Base-by-base conservation (phyloP, 192 early-diverging fungal genomes). In the Piromyces finnis region DNA sequence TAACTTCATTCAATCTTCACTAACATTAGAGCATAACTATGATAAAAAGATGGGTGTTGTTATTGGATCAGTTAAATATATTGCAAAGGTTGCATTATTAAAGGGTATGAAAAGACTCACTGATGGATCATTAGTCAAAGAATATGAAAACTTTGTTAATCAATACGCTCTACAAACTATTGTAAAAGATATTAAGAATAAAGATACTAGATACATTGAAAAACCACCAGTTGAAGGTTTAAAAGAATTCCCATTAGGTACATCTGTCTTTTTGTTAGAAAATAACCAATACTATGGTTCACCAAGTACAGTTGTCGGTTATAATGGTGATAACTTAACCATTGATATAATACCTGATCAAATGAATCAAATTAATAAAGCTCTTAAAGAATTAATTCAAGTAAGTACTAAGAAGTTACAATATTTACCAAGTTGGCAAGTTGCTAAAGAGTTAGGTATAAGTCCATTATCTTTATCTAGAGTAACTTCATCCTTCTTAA, bases 181-280 rank as follows among this genome's bases (percentile, higher is more conserved):
- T 14, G 89, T 93, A 0, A 85, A 86, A 29, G 84, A 78, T 28
- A 85, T 88, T 7, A 86, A 85, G 77, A 85, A 87, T 80, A 90
- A 92, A 16, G 93, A 96, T 84, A 87, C 94, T 28, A 89, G 96
- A 37, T 91, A 88, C 36, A 83, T 88, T 51, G 94, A 97, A 83
- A 87, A 89, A 77, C 88, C 92, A 27, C 87, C 96, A 18, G 81
- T 86, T 26, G 87, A 92, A 4, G 81, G 96, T 0, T 85, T 86
- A 2, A 86, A 87, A n/a, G 94, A 94, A 79, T 95, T 93, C 80
- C 95, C 94, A 15, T 17, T 92, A 16, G 82, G 83, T 4, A 89
- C 90, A 5, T 86, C 87, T 26, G 91, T 95, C 5, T 96, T 97
- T 83, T 96, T 96, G 84, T 84, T 98, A 79, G 94, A 93, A 15